Evolutionary conservation across 192 early-diverging fungal genomes (phyloP), one percentile per base, ranked within the genome.

Genomic region (Coemansia sp.): DNA sequence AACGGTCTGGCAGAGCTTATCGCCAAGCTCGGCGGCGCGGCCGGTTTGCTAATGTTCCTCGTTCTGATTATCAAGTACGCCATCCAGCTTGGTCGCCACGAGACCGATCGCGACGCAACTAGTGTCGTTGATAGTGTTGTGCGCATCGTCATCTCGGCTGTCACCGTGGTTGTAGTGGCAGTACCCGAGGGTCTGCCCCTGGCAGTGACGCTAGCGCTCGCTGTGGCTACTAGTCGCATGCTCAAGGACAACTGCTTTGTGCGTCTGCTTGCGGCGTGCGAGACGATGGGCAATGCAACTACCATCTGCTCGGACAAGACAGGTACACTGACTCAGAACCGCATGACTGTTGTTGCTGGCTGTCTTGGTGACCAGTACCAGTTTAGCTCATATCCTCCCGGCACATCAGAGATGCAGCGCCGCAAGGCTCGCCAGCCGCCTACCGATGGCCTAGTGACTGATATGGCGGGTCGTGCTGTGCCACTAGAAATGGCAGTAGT

Each of bases 261-360:
- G 33, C 91, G 98, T 29, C 91, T 98, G 59, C 85, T 99, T 13
- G 91, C 93, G 33, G 94, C 98, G 8, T 99, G 98, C 80, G 98
- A 99, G 79, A 98, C 97, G 27, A 99, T 99, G 98, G 93, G 93
- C 61, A 97, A 96, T 72, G 98, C 98, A 11, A 99, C 96, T 11
- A 97, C 97, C 1, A 90, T 99, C 27, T 99, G 98, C 82, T 96
- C 95, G 18, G 98, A 99, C 86, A 99, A 99, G 79, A 99, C 98
- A 0, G 98, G 98, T 27, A 99, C 98, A 10, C 84, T 98, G 43
- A 99, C 98, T 3, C 93, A 96, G 69, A 99, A 99, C 87, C 87
- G 89, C 63, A 99, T 99, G 98, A 94, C 95, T 3, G 94, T 98
- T n/a, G 95, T 96, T 31, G 87, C 91, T 13, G 96, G 96, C 44